Evolutionary conservation across 164 flowering plant genomes (phyloP).

Genomic region (Nymphaea colorata): DNA sequence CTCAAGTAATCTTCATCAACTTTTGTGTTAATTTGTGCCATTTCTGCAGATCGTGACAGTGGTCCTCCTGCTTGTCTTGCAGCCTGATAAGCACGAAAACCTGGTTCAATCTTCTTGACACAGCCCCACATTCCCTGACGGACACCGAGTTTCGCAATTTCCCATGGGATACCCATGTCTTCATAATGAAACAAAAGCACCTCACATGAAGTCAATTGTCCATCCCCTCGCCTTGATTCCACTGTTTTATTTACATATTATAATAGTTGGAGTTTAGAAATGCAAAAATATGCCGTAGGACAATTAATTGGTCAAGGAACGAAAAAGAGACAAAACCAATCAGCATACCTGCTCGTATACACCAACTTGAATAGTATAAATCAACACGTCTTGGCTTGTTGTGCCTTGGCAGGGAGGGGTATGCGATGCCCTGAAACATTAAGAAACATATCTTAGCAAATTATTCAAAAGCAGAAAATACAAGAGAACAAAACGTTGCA

Average conservation of each 20-base stretch:
- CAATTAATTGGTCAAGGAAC: not conserved
- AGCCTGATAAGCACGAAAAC: constrained; percentile 47
- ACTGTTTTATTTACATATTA: constrained; percentile 19
- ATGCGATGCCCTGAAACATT: constrained; percentile 29
- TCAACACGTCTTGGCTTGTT: constrained; percentile 51
- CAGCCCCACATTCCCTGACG: constrained; percentile 79
- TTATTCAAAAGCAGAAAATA: not conserved
- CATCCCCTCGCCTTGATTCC: constrained; percentile 36
- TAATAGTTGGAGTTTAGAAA: not conserved
- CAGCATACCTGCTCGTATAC: constrained; percentile 28
- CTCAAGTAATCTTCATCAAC: constrained; percentile 37
- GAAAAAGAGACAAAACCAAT: not conserved
- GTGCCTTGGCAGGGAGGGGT: constrained; percentile 30
- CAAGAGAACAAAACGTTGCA: too few relatives aligned
- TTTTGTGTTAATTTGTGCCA: constrained; percentile 68
- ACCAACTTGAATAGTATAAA: constrained; percentile 49
- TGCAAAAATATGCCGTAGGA: not conserved
- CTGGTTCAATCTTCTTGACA: constrained; percentile 62
- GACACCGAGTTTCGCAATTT: constrained; percentile 63
- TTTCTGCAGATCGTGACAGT: constrained; percentile 31
- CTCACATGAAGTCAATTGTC: constrained; percentile 55
- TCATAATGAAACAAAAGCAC: constrained; percentile 74
- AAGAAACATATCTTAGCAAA: not conserved
- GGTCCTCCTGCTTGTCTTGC: constrained; percentile 29
- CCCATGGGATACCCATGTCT: constrained; percentile 86